Evolutionary conservation across 2,329 filamentous ascomycete species (phyloP), one percentile per base, ranked within the genome.

Genomic region (Elsinoe necatrix): DNA sequence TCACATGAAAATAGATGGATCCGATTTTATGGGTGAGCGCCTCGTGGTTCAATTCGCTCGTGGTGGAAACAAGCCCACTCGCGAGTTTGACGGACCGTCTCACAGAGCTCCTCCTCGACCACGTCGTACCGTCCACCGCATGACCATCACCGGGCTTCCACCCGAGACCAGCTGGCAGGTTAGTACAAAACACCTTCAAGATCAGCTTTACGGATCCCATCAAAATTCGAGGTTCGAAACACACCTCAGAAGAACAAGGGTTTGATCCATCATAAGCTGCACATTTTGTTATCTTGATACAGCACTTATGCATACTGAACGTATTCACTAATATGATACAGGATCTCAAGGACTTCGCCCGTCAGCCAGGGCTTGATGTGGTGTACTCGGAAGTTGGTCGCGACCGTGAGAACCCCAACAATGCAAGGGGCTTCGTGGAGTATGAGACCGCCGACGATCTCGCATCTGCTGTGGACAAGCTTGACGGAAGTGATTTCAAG

Each of bases 81-180:
- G 85, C 66, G 79, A 82, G 34, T 59, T 47, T 37, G 59, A 54
- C 29, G 51, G 57, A 41, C 48, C 57, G 11, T 54, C 58, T 42
- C 57, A 59, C 45, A 83, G 84, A 65, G 80, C 80, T 64, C 79
- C 81, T 67, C 85, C 85, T 63, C 88, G 93, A 69, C 93, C 93
- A 63, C 87, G 93, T 70, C 90, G 93, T 73, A 98, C 93, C 65
- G 85, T 90, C 65, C 90, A 91, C 75, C 87, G 93, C 73, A 97
- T 98, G 93, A 86, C 92, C 74, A 95, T 98, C 70, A 87, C 88
- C 79, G 92, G 91, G 78, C 89, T 98, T 75, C 91, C 92, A 72
- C 85, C 83, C 77, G 92, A 97, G 80, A 98, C 93, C 80, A 96
- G 91, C 84, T 98, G 93, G 93, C 93, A 98, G 93, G 93, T 98